Percentiles rank a stretch among this genome's conserved stretches.
Conservation (phyloP, 768 basidiomycete species). For the Boletus sp. region DNA sequence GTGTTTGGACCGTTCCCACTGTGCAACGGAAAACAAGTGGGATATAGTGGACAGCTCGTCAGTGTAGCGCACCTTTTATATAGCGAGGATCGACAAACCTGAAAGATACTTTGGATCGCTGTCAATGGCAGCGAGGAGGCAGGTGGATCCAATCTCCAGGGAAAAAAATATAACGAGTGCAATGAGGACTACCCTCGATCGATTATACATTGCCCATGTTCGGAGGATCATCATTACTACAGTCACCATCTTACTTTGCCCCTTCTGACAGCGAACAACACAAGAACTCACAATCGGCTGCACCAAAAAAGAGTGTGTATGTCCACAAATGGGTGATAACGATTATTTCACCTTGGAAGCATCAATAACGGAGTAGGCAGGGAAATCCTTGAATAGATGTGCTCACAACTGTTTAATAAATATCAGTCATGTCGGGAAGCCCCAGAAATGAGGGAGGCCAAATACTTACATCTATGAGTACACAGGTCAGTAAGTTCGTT, state of each 20-base stretch:
- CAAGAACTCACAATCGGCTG: slow-evolving; percentile 1
- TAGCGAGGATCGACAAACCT: not conserved
- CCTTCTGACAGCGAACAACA: not conserved
- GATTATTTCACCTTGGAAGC: not conserved
- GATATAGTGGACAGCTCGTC: not conserved
- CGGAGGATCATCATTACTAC: not conserved
- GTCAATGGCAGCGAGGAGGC: not conserved
- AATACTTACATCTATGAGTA: not conserved
- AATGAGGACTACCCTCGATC: not conserved
- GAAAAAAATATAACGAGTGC: not conserved
- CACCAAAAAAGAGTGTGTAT: not conserved
- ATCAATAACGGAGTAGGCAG: not conserved
- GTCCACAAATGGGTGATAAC: not conserved
- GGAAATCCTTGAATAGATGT: not conserved
- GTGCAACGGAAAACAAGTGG: not conserved
- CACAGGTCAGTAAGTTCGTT: not conserved
- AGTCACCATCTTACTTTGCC: not conserved
- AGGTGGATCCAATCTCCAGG: not conserved
- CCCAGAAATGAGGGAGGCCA: not conserved
- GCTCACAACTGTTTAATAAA: not conserved
- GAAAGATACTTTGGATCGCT: not conserved
- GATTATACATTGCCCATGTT: not conserved
- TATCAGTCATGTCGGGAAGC: not conserved
- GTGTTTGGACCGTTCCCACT: not conserved
- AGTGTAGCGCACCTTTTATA: not conserved